Conservation (phyloP, 176 grass and related monocot species). For the Carex kokanica region DNA sequence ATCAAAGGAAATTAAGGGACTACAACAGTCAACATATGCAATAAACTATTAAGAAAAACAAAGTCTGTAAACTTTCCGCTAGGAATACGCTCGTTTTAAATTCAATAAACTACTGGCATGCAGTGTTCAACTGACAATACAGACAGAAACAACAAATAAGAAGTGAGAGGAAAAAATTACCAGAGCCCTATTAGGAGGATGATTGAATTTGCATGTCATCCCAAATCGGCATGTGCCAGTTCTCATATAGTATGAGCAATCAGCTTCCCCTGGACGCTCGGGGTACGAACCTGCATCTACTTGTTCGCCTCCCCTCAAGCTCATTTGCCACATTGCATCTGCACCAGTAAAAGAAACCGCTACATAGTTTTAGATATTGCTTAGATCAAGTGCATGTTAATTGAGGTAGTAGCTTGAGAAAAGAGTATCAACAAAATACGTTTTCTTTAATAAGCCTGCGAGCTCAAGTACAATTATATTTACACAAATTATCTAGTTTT, state of each 20-base stretch:
- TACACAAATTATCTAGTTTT: background rate
- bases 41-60: background rate
- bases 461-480: background rate
- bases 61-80: background rate
- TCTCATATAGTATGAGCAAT: constrained; percentile 87
- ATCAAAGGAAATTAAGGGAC: background rate
- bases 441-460: no score
- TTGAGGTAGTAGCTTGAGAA: background rate
- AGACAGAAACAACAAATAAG: background rate
- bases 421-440: background rate
- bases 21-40: background rate
- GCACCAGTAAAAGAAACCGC: constrained; percentile 23
- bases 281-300: constrained; percentile 58
- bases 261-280: constrained; percentile 73
- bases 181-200: constrained; percentile 64
- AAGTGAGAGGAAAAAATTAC: constrained; percentile 26
- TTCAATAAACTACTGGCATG: background rate
- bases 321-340: constrained; percentile 74
- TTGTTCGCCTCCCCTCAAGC: constrained; percentile 48
- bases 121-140: background rate
- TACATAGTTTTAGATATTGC: background rate
- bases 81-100: background rate
- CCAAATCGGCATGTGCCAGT: constrained; percentile 83
- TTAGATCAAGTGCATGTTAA: background rate
- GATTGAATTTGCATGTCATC: constrained; percentile 96